Percentiles rank a stretch among this genome's conserved stretches.
phyloP scores from a whole-genome alignment of 352 stramenopile genomes.

The Pythium sp. region DNA sequence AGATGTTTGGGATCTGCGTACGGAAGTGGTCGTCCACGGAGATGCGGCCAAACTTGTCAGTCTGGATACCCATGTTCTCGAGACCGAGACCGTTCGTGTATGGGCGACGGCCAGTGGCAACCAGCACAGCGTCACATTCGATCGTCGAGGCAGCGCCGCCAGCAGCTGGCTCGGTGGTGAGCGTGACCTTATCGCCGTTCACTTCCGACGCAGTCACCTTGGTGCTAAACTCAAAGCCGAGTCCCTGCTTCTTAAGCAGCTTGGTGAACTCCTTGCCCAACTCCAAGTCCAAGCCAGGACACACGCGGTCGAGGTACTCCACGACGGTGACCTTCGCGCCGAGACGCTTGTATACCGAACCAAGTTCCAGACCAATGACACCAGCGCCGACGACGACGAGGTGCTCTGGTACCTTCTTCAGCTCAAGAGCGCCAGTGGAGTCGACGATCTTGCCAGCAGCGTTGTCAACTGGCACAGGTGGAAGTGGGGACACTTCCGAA shows the following conservation, averaged over 20 bases:
- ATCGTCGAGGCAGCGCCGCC: constrained; percentile 55
- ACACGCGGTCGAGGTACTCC: constrained; percentile 97
- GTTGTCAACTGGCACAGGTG: constrained; percentile 97
- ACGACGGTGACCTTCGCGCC: constrained; percentile 96
- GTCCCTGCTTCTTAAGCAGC: constrained; percentile 98
- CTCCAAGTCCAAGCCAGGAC: constrained; percentile 92
- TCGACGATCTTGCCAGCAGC: constrained; percentile 97
- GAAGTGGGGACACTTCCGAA: constrained; percentile 91
- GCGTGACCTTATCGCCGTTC: constrained; percentile 88
- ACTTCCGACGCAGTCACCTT: constrained; percentile 96
- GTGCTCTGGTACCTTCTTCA: constrained; percentile 92
- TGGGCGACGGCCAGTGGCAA: constrained; percentile 91
- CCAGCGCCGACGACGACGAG: constrained; percentile 97
- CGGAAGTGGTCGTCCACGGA: constrained; percentile 97
- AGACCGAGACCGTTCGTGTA: constrained; percentile 96
- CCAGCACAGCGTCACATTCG: constrained; percentile 79
- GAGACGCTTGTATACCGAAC: constrained; percentile 97
- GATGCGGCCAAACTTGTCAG: constrained; percentile 95
- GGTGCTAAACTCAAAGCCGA: constrained; percentile 97
- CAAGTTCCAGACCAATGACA: constrained; percentile 98
- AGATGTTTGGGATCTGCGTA: constrained; percentile 93
- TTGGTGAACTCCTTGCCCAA: constrained; percentile 96
- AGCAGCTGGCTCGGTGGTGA: constrained; percentile 92
- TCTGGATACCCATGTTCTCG: constrained; percentile 97
- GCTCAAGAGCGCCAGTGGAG: constrained; percentile 95